Conservation (phyloP, 2,329 filamentous ascomycete species). For the Fusarium sp. region DNA sequence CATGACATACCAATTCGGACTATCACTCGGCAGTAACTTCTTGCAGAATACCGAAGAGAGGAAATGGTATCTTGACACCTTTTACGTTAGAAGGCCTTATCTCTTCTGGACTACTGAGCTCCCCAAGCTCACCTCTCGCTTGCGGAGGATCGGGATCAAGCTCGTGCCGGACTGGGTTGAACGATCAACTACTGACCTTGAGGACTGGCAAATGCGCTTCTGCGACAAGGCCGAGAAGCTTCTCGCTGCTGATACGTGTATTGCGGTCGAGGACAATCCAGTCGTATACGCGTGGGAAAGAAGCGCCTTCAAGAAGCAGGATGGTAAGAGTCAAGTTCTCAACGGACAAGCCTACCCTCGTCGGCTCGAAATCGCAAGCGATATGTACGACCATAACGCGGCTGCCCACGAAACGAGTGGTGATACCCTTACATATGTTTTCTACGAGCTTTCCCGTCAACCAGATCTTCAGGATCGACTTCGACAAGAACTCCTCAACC, state of each 20-base stretch:
- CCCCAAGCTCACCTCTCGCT: background rate
- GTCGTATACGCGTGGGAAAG: background rate
- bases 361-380: slow-evolving; percentile 11
- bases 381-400: slow-evolving; percentile 16
- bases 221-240: slow-evolving; percentile 8
- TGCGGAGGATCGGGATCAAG: slow-evolving; percentile 12
- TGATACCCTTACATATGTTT: slow-evolving; percentile 6
- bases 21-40: slow-evolving; percentile 2
- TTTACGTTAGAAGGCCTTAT: background rate
- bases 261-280: background rate
- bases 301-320: background rate
- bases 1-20: slow-evolving; percentile 8
- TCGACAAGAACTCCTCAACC: background rate
- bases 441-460: slow-evolving; percentile 10
- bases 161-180: slow-evolving; percentile 7
- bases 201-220: slow-evolving; percentile 12
- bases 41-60: background rate
- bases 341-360: slow-evolving; percentile 1
- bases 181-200: background rate
- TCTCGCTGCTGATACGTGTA: background rate
- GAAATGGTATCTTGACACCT: background rate
- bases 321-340: background rate
- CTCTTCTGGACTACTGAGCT: background rate
- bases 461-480: slow-evolving; percentile 8
- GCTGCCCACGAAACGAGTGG: slow-evolving; percentile 13